Conservation (phyloP, 805 yeast genomes). For the Hanseniaspora taiwanica region DNA sequence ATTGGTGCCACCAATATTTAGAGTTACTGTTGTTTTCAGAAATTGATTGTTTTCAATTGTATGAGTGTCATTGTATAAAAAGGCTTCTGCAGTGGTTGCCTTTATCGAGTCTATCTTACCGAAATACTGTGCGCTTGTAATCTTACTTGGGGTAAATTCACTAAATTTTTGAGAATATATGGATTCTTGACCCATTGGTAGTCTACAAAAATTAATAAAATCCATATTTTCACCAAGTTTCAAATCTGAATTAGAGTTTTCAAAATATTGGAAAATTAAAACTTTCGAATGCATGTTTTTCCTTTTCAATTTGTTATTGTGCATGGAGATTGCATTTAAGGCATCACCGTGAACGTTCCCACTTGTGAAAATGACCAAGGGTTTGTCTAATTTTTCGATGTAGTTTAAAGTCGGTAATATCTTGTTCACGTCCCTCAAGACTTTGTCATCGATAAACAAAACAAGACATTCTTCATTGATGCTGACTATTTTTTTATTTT, state of each 20-base stretch:
- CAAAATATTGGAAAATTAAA: slow-evolving; percentile 14
- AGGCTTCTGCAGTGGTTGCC: slow-evolving; percentile 21
- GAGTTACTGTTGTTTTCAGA: slow-evolving; percentile 17
- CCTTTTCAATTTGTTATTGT: slow-evolving; percentile 20
- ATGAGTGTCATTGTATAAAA: slow-evolving; percentile 15
- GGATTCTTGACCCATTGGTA: slow-evolving; percentile 17
- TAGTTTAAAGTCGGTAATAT: slow-evolving; percentile 19
- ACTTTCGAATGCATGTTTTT: slow-evolving; percentile 10
- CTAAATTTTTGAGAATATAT: slow-evolving; percentile 19
- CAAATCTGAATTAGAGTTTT: slow-evolving; percentile 9
- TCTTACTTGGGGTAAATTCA: slow-evolving; percentile 18
- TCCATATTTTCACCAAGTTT: slow-evolving; percentile 16
- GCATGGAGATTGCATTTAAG: slow-evolving; percentile 17
- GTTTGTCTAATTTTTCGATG: slow-evolving; percentile 13
- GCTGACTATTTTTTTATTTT: slow-evolving; percentile 15
- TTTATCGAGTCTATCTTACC: slow-evolving; percentile 20
- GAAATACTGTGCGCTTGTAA: slow-evolving; percentile 16
- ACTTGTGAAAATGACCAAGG: slow-evolving; percentile 15
- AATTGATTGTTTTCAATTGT: slow-evolving; percentile 7
- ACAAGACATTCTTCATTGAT: slow-evolving; percentile 13
- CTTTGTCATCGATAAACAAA: slow-evolving; percentile 17
- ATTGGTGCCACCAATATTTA: slow-evolving; percentile 20
- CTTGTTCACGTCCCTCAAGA: slow-evolving; percentile 14
- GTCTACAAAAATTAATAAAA: slow-evolving; percentile 15
- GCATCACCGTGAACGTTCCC: slow-evolving; percentile 22